Evolutionary conservation across 306 rosid species (phyloP), one percentile per base, ranked within the genome.

Genomic region (Sicyos edulis): DNA sequence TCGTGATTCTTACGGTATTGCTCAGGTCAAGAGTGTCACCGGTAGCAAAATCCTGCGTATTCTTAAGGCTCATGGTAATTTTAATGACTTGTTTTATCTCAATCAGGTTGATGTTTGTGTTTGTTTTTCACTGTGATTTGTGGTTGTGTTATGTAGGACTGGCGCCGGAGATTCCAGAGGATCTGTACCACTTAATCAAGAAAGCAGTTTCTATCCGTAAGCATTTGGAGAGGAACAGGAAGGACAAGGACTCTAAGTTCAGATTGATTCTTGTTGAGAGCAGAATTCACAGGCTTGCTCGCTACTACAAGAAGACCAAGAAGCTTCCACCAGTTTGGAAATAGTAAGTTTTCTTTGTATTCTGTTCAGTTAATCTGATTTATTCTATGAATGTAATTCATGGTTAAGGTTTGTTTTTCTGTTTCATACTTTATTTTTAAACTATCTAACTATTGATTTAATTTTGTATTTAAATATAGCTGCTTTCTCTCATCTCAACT

Each of bases 1-100:
- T 82, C 90, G 89, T 76, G 96, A 89, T 73, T 87, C 96, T 61
- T 86, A 89, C 12, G 92, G 92, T 15, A 89, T 91, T 67, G 90
- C 92, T 9, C 91, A 86, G 78, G 89, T 89, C 51, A n/a, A n/a
- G n/a, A n/a, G n/a, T n/a, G n/a, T n/a, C n/a, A n/a, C n/a, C n/a
- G n/a, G n/a, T n/a, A n/a, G 85, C 85, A 89, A 87, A 83, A 85
- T 89, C 60, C 69, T 89, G 75, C 92, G 92, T 55, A 85, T 89
- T 40, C 80, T 89, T 72, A 89, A 89, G 76, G 97, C 97, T 47
- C 92, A 91, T 4, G 92, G 96, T 89, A 51, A 2, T n/a, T n/a
- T n/a, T n/a, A n/a, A n/a, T n/a, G n/a, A n/a, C n/a, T n/a, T n/a
- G n/a, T n/a, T n/a, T n/a, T n/a, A n/a, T n/a, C n/a, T n/a, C n/a